Percentiles rank a stretch among this genome's conserved stretches.
These are phyloP conservation scores for Globisporangium polare DNA, from an alignment of 352 stramenopile genomes.

Conservation along the genomic window DNA sequence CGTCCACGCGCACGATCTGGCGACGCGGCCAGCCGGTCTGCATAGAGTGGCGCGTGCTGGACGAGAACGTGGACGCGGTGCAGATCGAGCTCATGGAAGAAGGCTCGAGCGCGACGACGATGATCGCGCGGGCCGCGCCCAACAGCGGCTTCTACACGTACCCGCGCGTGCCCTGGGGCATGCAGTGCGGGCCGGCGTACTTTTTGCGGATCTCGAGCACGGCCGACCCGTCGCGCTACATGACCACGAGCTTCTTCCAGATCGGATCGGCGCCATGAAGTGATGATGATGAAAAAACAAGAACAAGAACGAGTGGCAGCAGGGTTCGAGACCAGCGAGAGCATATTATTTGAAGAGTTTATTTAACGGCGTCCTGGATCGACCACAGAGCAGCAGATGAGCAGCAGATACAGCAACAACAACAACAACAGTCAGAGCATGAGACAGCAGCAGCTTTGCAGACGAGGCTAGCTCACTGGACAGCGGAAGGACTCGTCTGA, in stretches of 20 bases:
- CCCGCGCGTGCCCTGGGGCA: conserved; percentile 78
- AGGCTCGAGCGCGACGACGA: conserved; percentile 57
- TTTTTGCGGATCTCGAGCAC: conserved; percentile 62
- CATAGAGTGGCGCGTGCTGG: conserved; percentile 76
- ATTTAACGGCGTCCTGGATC: conserved; percentile 10
- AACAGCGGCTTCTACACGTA: conserved; percentile 76
- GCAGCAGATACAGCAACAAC: too few relatives aligned
- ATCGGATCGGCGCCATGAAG: conserved; percentile 52
- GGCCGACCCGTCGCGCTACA: conserved; percentile 36
- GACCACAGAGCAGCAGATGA: neutral
- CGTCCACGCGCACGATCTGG: conserved; percentile 53
- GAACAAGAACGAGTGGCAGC: neutral
- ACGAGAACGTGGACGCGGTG: conserved; percentile 38
- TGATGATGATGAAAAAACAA: neutral
- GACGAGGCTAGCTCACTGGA: neutral
- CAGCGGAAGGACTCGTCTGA: neutral
- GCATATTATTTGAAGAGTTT: conserved; percentile 13
- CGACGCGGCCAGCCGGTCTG: conserved; percentile 57
- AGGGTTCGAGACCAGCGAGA: neutral
- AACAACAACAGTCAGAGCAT: neutral
- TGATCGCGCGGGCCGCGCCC: conserved; percentile 49
- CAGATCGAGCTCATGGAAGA: conserved; percentile 71
- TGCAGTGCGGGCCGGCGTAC: conserved; percentile 73
- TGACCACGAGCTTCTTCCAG: conserved; percentile 62
- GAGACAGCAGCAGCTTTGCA: neutral